A percentile compares a stretch with the other conserved stretches of the same genome.
Evolutionary conservation across 108 stramenopile genomes (phyloP).

Genomic region (Cyclostephanos invisitatus): DNA sequence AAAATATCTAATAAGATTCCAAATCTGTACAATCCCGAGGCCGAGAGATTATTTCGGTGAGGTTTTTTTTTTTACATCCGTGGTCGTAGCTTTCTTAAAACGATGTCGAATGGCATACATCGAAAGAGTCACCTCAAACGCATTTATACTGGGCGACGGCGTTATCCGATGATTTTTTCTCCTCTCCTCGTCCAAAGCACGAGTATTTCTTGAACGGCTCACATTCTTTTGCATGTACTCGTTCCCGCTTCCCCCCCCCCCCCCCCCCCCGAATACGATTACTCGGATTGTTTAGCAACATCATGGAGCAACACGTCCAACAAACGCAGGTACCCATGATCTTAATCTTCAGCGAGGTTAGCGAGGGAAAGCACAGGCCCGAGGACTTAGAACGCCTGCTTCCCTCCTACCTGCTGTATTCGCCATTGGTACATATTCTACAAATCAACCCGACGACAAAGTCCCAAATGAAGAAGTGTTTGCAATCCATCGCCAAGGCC

Average conservation of each 20-base stretch:
- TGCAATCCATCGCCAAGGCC: conserved; percentile 56
- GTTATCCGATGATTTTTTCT: background rate
- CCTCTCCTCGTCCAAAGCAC: background rate
- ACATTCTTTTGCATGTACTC: background rate
- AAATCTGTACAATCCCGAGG: conserved; percentile 57
- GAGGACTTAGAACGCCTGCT: conserved; percentile 76
- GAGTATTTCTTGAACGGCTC: background rate
- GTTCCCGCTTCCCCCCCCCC: background rate
- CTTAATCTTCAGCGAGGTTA: conserved; percentile 73
- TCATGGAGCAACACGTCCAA: conserved; percentile 66
- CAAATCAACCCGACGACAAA: conserved; percentile 76
- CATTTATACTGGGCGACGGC: too few relatives aligned
- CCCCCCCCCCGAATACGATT: background rate
- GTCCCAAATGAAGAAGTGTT: conserved; percentile 71
- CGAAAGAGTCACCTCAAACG: too few relatives aligned
- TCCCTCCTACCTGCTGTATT: conserved; percentile 56
- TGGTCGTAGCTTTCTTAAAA: background rate
- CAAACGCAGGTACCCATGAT: conserved; percentile 62
- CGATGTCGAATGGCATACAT: too few relatives aligned
- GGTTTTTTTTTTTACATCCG: background rate
- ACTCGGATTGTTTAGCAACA: conserved; percentile 26
- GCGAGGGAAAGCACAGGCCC: conserved; percentile 79
- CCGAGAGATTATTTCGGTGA: conserved; percentile 59
- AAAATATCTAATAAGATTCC: conserved; percentile 36
- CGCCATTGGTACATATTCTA: conserved; percentile 47